Evolutionary conservation across 805 yeast genomes (phyloP), one percentile per base, ranked within the genome.

Genomic region (Lachancea fermentati): DNA sequence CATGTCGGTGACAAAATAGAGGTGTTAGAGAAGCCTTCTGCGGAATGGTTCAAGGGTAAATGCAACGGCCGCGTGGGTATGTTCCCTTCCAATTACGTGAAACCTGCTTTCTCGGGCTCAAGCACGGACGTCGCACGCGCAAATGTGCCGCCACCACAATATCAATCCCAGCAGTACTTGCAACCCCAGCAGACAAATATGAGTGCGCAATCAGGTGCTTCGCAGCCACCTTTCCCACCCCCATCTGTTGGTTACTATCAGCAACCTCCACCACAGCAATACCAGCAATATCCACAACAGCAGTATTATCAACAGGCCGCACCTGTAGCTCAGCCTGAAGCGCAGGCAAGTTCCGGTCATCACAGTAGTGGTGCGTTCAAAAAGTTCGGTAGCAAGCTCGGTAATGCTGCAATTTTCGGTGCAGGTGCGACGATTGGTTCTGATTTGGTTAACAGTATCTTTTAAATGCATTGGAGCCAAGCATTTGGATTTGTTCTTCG

Each of bases 401-500:
- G 95, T 44, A 79, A 87, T 50, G 94, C 97, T n/a, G 89, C 94
- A 26, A 77, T 89, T 36, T 91, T 87, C 50, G 97, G 97, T 63
- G 96, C 95, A 7, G 97, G 97, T 69, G 95, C 97, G 30, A 81
- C 96, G 1, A 70, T 89, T 40, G 97, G 97, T 56, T 73, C 85
- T 33, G 87, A 84, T 54, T 52, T 91, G 37, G 85, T 89, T 30
- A 78, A 83, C 54, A 73, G 85, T 32, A 81, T 85, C 44, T 79
- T 82, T 51, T 79, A 64, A 58, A 12, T n/a, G 12, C 36, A 34
- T 41, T 29, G 7, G 13, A 22, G 12, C 8, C 9, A 3, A 14
- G 19, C 3, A 3, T 4, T 13, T 11, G 12, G 8, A 13, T 41
- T 22, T 14, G 17, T 13, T 31, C 7, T 17, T 3, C 13, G 14